A percentile compares a stretch with the other conserved stretches of the same genome.
These are phyloP conservation scores for Allium fistulosum DNA, from an alignment of 106 monocot genomes.

Conservation along the genomic window DNA sequence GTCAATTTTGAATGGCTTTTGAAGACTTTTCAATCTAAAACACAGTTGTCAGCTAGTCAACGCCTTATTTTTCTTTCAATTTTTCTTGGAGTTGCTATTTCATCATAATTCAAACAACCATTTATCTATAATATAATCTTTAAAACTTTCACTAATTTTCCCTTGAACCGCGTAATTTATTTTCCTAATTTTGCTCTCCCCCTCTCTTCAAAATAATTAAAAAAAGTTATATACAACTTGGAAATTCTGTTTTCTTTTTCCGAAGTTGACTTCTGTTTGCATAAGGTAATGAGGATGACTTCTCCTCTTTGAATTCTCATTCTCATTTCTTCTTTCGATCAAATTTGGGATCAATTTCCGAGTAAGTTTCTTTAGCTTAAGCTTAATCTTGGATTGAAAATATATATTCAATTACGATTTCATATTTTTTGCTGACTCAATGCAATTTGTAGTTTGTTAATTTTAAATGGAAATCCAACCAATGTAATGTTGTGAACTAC, in stretches of 20 bases:
- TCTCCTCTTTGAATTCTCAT: not conserved
- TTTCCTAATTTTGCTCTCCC: conserved; percentile 6
- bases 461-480: not conserved
- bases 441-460: not conserved
- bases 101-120: too few species aligned
- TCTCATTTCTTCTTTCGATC: not conserved
- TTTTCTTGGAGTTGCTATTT: too few species aligned
- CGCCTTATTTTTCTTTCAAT: too few species aligned
- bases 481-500: not conserved
- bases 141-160: not conserved
- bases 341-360: conserved; percentile 1
- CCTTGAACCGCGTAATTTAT: conserved; percentile 2
- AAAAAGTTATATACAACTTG: not conserved
- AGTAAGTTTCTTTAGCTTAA: conserved; percentile 2
- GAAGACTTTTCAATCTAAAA: too few species aligned
- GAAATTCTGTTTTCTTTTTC: not conserved
- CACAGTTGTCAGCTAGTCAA: too few species aligned
- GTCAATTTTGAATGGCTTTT: too few species aligned
- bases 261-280: not conserved
- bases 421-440: not conserved
- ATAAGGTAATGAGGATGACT: not conserved
- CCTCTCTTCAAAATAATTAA: not conserved
- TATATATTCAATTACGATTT: not conserved
- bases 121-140: too few species aligned
- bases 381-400: not conserved